Base-by-base conservation (phyloP, 768 basidiomycete species). In the Pleurotus cornucopiae region DNA sequence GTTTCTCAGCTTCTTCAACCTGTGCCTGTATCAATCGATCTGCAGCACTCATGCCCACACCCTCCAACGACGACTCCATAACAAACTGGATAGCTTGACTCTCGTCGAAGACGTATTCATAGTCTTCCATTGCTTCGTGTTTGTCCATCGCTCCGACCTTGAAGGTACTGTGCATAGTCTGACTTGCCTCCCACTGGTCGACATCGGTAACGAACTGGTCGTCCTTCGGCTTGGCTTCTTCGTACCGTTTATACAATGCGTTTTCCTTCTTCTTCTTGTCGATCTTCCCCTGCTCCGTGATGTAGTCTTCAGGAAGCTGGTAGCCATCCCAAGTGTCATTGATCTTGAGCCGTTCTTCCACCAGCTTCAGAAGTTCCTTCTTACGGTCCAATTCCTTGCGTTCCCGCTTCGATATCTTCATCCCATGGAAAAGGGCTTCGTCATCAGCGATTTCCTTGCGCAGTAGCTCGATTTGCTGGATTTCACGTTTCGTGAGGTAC, bases 101-200 rank as follows among this genome's bases (percentile, higher is more conserved):
- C 70, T 98, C 97, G 69, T 99, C 97, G 64, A 99, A 98, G 46
- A 99, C 96, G 67, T 94, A 99, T 57, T 98, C 96, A 64, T 96
- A 98, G 43, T 88, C 85, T 34, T 94, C 93, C 26, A 86, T 83
- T 16, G 89, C 58, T 58, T 90, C 86, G 41, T 71, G 80, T 69
- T 91, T 93, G 70, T 99, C 97, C 84, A 95, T 68, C 2, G 97
- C 94, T 25, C 97, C 94, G 2, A 87, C 88, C 68, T 84, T 88
- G 75, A 98, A 91, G 12, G 90, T 89, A 63, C 92, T 93, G 64
- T 93, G 87, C 55, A 81, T 79, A 21, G 94, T 90, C 72, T 99
- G 97, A 70, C 83, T 82, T 46, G 87, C 88, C 71, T 99, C 97
- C 94, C 94, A 99, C 69, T 95, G 93, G 70, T 99, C 97, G 55